Conservation (phyloP, 2,329 filamentous ascomycete genomes). For the Colletotrichum falcatum region DNA sequence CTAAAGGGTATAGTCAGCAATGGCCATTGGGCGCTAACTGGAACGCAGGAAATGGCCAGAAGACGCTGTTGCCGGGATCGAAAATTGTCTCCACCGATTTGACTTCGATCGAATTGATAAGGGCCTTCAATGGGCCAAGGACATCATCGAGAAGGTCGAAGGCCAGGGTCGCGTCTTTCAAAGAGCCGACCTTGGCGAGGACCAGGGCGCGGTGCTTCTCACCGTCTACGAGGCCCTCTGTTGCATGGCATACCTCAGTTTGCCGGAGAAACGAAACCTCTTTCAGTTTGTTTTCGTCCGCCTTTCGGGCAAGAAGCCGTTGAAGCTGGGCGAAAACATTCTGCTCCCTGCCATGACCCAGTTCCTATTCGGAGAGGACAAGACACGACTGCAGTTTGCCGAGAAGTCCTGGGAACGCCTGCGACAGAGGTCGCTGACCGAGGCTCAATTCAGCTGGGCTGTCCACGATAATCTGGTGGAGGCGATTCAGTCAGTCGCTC, state of each 20-base stretch:
- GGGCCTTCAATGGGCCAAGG: slow-evolving; percentile 68
- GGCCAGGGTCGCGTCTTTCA: slow-evolving; percentile 60
- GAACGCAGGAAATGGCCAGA: slow-evolving; percentile 59
- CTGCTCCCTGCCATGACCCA: slow-evolving; percentile 85
- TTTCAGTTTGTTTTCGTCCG: slow-evolving; percentile 89
- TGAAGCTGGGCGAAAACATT: slow-evolving; percentile 78
- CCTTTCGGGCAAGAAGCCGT: slow-evolving; percentile 81
- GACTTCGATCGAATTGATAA: slow-evolving; percentile 72
- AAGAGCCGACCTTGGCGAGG: slow-evolving; percentile 58
- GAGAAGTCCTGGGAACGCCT: slow-evolving; percentile 75
- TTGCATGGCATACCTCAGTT: slow-evolving; percentile 79
- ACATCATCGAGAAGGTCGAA: slow-evolving; percentile 66
- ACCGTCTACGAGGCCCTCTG: slow-evolving; percentile 91
- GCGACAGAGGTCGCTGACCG: slow-evolving; percentile 69
- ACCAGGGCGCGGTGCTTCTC: slow-evolving; percentile 73
- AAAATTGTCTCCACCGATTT: slow-evolving; percentile 67
- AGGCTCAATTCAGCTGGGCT: slow-evolving; percentile 87
- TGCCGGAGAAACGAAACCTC: slow-evolving; percentile 62
- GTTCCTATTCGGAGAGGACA: slow-evolving; percentile 84
- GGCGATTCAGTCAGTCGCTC: slow-evolving; percentile 72
- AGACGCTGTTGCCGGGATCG: slow-evolving; percentile 63
- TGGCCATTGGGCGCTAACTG: slow-evolving; percentile 42
- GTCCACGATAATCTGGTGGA: slow-evolving; percentile 79
- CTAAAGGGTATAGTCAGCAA: neutral
- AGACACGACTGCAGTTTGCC: slow-evolving; percentile 75